Percentiles rank a stretch among this genome's conserved stretches.
phyloP scores from a whole-genome alignment of 768 basidiomycete species.

The Xerocomellus amylosporus region DNA sequence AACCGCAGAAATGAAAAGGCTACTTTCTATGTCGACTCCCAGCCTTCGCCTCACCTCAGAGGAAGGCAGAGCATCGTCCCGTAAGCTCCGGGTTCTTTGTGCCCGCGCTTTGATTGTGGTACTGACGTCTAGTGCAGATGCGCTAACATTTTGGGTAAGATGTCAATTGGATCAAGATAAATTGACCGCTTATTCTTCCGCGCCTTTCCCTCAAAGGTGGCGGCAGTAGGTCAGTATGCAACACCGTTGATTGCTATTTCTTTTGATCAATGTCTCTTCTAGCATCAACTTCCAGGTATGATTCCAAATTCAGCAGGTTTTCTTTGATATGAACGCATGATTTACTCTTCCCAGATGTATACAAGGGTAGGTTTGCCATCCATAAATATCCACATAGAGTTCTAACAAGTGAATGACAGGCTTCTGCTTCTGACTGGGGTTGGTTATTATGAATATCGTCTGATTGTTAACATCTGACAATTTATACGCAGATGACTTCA shows the following conservation, averaged over 20 bases:
- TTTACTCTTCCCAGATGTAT: slow-evolving; percentile 49
- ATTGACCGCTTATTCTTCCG: neutral
- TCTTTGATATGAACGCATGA: neutral
- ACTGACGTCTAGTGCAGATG: slow-evolving; percentile 39
- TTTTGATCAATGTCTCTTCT: slow-evolving; percentile 3
- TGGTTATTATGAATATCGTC: slow-evolving; percentile 12
- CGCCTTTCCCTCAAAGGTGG: slow-evolving; percentile 35
- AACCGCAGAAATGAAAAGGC: slow-evolving; percentile 67
- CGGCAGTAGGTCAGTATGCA: slow-evolving; percentile 47
- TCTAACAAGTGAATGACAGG: slow-evolving; percentile 33
- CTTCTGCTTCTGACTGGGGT: slow-evolving; percentile 73
- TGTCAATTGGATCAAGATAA: neutral
- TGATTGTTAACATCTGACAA: neutral
- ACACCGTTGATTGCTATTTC: neutral
- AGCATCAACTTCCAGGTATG: slow-evolving; percentile 67
- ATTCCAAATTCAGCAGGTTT: neutral
- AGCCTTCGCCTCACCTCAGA: slow-evolving; percentile 54
- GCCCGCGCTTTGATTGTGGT: neutral
- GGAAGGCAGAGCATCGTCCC: slow-evolving; percentile 68
- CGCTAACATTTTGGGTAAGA: slow-evolving; percentile 58
- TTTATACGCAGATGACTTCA: slow-evolving; percentile 58
- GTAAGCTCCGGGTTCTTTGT: slow-evolving; percentile 36
- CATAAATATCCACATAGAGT: neutral
- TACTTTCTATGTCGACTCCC: slow-evolving; percentile 66
- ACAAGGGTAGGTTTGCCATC: slow-evolving; percentile 43